Conservation (phyloP, 1,284 basidiomycete genomes). For the Trametes pubescens region DNA sequence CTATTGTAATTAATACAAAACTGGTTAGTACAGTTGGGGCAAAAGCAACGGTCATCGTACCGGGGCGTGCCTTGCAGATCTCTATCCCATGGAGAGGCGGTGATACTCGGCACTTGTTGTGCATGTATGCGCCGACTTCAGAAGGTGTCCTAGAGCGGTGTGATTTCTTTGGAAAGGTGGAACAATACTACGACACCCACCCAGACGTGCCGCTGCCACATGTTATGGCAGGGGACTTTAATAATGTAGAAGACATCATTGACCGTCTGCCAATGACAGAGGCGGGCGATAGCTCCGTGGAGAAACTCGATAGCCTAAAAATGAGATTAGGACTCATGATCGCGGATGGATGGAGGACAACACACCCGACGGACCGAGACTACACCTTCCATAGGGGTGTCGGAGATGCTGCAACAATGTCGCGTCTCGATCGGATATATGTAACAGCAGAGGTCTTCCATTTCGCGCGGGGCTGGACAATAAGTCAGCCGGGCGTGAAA, state of each 20-base stretch:
- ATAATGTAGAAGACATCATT: constrained; percentile 47
- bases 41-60: not conserved
- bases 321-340: constrained; percentile 27
- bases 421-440: constrained; percentile 50
- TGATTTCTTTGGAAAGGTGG: constrained; percentile 43
- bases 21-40: not conserved
- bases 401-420: constrained; percentile 26
- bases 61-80: constrained; percentile 6
- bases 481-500: constrained; percentile 9
- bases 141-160: constrained; percentile 39
- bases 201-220: constrained; percentile 36
- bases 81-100: constrained; percentile 29
- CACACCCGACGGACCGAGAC: constrained; percentile 35
- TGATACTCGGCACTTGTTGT: constrained; percentile 36
- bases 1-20: constrained; percentile 4
- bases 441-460: not conserved
- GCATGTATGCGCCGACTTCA: constrained; percentile 46
- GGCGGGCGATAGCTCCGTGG: constrained; percentile 28
- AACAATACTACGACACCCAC: constrained; percentile 19
- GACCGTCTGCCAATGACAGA: not conserved
- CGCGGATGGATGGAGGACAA: constrained; percentile 47
- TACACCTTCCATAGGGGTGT: constrained; percentile 40
- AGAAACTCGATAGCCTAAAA: constrained; percentile 13
- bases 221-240: constrained; percentile 51
- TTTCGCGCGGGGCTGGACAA: constrained; percentile 38